These are phyloP conservation scores for Populus davidiana DNA, from an alignment of 345 rosid species.

Conservation along the genomic window DNA sequence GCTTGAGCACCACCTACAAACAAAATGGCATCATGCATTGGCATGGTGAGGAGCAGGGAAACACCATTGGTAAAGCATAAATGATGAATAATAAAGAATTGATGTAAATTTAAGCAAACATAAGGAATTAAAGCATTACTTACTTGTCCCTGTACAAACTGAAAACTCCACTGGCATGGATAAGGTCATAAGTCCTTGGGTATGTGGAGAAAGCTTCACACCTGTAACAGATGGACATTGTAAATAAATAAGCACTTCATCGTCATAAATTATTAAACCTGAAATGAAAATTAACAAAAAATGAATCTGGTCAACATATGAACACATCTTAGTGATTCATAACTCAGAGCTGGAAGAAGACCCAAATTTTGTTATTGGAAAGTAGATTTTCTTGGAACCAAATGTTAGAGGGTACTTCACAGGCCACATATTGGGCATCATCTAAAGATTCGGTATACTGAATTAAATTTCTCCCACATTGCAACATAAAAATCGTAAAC, in stretches of 20 bases:
- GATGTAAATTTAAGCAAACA: neutral
- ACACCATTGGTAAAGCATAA: neutral
- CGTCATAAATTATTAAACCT: neutral
- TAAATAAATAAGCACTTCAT: too few species aligned
- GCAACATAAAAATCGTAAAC: neutral
- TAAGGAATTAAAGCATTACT: slow-evolving; percentile 26
- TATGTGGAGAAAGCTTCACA: slow-evolving; percentile 99
- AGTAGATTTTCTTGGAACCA: neutral
- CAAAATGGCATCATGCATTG: neutral
- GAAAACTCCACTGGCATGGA: slow-evolving; percentile 84
- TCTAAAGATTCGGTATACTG: neutral
- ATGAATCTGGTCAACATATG: neutral
- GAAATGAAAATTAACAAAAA: neutral
- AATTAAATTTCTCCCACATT: neutral
- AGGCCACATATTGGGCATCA: neutral
- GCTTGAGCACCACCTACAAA: neutral
- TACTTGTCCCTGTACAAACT: slow-evolving; percentile 85
- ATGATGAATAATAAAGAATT: neutral
- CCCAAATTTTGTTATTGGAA: neutral
- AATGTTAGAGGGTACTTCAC: neutral
- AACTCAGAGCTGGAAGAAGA: neutral
- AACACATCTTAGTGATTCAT: neutral
- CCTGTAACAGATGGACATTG: slow-evolving; percentile 39
- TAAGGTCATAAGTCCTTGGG: slow-evolving; percentile 92
- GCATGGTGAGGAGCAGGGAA: neutral